Base-by-base conservation (phyloP, 192 early-diverging fungal genomes). In the Mortierella hygrophila region DNA sequence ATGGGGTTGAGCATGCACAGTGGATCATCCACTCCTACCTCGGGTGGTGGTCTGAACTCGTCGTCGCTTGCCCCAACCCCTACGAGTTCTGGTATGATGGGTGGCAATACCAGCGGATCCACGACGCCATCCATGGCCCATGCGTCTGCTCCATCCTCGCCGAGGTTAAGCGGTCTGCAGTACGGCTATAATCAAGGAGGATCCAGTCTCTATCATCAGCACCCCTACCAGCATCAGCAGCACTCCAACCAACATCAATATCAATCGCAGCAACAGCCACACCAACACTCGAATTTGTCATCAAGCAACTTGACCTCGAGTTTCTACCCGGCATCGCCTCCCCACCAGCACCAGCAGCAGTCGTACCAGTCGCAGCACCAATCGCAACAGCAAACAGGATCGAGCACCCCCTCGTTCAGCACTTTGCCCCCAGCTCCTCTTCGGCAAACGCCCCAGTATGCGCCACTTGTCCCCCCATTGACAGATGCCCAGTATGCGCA, bases 401-500 rank as follows among this genome's bases (percentile, higher is more conserved):
- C 78, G 18, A 68, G 71, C 16, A 75, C 74, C 18, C 49, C 49
- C 29, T 63, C 76, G 46, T 72, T 77, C 3, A 32, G 21, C 26
- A 37, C 68, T 46, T 44, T 80, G 70, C 78, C 84, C n/a, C 47
- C 84, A 35, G 54, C 82, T 40, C 82, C 82, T 47, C 49, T 83
- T 42, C 82, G 82, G 7, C 81, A 82, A 49, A 29, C n/a, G 68
- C 69, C 37, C 23, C 84, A 86, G 68, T 86, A 81, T 72, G 72
- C 84, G 11, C 79, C 84, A 0, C 47, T 86, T 18, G 84, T 86
- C 49, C 84, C 84, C 10, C 84, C 84, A 35, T 65, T 86, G 35
- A 69, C 84, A 6, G 84, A 86, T 73, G 84, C 84, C 5, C 84
- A 86, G 52, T 86, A 86, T 40, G 79, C 78, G 11, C 82, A 82